phyloP scores from a whole-genome alignment of 805 yeast genomes.

The Starmerella vaccinii region DNA sequence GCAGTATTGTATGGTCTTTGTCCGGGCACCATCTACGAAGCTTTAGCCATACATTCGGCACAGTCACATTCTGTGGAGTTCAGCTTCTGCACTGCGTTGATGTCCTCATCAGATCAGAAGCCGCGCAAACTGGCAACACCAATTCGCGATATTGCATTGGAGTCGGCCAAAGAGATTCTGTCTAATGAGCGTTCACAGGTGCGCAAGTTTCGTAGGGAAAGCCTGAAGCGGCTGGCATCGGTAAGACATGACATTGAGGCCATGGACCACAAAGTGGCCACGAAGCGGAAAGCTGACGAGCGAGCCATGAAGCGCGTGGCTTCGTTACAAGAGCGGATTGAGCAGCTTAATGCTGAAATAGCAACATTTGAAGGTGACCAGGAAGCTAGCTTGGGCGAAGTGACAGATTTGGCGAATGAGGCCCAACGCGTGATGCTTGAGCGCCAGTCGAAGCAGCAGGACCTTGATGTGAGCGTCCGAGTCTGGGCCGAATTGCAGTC shows the following conservation, averaged over 20 bases:
- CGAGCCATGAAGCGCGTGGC: slow-evolving; percentile 19
- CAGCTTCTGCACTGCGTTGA: slow-evolving; percentile 7
- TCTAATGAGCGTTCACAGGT: slow-evolving; percentile 6
- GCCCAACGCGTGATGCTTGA: slow-evolving; percentile 9
- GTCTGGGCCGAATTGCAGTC: slow-evolving; percentile 15
- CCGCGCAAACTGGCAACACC: slow-evolving; percentile 10
- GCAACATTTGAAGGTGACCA: neutral
- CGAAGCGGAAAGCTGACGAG: slow-evolving; percentile 18
- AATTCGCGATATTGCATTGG: slow-evolving; percentile 6
- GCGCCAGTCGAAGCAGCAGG: slow-evolving; percentile 8
- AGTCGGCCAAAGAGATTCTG: neutral
- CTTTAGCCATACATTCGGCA: neutral
- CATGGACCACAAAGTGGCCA: slow-evolving; percentile 6
- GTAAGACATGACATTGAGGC: slow-evolving; percentile 16
- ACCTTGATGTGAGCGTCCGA: slow-evolving; percentile 12
- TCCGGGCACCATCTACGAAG: slow-evolving; percentile 7
- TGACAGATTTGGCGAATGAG: slow-evolving; percentile 7
- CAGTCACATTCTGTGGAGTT: neutral
- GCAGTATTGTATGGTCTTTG: slow-evolving; percentile 11
- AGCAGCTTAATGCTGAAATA: slow-evolving; percentile 15
- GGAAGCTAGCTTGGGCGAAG: neutral
- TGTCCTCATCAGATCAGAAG: neutral
- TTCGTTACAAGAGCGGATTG: slow-evolving; percentile 16
- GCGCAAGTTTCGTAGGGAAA: slow-evolving; percentile 17
- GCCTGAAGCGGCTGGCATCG: slow-evolving; percentile 9